phyloP scores from a whole-genome alignment of 73 alveolate genomes.

The Urostyla sp. region DNA sequence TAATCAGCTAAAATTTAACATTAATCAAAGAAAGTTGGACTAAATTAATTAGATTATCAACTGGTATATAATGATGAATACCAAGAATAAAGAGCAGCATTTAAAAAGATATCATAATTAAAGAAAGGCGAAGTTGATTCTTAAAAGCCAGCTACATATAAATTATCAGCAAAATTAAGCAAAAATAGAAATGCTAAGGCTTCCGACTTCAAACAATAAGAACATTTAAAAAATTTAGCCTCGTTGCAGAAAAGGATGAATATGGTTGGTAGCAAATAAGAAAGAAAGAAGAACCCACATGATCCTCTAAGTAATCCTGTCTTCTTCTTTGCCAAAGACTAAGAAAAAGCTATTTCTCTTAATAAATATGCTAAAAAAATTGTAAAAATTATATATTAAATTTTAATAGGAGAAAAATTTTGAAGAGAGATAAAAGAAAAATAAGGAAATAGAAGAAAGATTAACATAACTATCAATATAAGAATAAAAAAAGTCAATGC shows the following conservation, averaged over 20 bases:
- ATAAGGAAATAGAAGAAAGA: conserved; percentile 26
- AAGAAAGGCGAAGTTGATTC: conserved; percentile 26
- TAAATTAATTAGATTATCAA: conserved; percentile 12
- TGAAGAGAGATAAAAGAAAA: conserved; percentile 24
- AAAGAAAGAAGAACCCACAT: conserved; percentile 39
- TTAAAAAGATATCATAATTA: conserved; percentile 16
- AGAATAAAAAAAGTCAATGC: too few relatives aligned
- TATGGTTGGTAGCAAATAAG: conserved; percentile 29
- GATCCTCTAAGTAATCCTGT: conserved; percentile 53
- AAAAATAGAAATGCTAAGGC: conserved; percentile 29
- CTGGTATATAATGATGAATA: not conserved
- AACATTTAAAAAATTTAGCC: conserved; percentile 42
- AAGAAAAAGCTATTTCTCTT: conserved; percentile 7
- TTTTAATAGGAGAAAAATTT: conserved; percentile 14
- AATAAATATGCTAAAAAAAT: conserved; percentile 5
- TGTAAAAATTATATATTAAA: not conserved
- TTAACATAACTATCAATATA: too few relatives aligned
- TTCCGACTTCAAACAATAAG: conserved; percentile 23
- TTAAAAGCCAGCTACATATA: conserved; percentile 20
- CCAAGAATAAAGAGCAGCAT: conserved; percentile 46
- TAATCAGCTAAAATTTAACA: too few relatives aligned
- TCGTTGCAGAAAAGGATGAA: conserved; percentile 7
- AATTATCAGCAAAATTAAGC: not conserved
- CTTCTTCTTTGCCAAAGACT: conserved; percentile 43
- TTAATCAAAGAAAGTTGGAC: conserved; percentile 26